Percentiles rank a stretch among this genome's conserved stretches.
Conservation (phyloP, 1,284 basidiomycete genomes). For the Prillingera fragicola region DNA sequence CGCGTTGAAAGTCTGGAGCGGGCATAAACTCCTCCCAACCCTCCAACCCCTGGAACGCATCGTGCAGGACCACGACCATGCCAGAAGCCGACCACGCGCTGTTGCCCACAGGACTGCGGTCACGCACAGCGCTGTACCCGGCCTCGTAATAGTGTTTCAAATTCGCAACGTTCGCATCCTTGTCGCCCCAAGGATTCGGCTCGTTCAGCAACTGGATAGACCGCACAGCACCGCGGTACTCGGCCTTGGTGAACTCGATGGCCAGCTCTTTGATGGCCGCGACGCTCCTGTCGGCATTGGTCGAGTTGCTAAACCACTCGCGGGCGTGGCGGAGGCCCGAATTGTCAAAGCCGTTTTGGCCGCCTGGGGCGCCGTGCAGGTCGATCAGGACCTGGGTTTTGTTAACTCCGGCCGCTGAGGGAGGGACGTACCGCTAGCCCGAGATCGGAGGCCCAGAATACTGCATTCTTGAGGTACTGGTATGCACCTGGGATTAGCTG, state of each 20-base stretch:
- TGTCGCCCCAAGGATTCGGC: slow-evolving; percentile 37
- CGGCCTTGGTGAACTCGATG: slow-evolving; percentile 35
- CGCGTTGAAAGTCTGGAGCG: slow-evolving; percentile 24
- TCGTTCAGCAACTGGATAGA: slow-evolving; percentile 55
- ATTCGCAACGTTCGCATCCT: slow-evolving; percentile 19
- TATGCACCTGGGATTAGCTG: slow-evolving; percentile 25
- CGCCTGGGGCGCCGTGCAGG: slow-evolving; percentile 67
- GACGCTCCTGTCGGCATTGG: slow-evolving; percentile 22
- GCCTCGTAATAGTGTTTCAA: slow-evolving; percentile 29
- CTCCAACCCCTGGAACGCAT: slow-evolving; percentile 71
- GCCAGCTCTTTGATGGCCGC: slow-evolving; percentile 50
- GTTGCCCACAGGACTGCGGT: too few species aligned
- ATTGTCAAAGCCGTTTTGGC: slow-evolving; percentile 51
- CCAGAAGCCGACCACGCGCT: too few species aligned
- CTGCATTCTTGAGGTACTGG: slow-evolving; percentile 35
- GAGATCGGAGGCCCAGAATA: slow-evolving; percentile 34
- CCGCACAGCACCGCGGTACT: slow-evolving; percentile 31
- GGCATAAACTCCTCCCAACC: slow-evolving; percentile 72
- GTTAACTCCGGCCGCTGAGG: too few species aligned
- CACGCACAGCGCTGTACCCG: slow-evolving; percentile 28
- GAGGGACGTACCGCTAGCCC: slow-evolving; percentile 30
- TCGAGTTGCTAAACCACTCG: slow-evolving; percentile 5
- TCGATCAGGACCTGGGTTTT: slow-evolving; percentile 34
- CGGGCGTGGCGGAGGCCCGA: slow-evolving; percentile 28
- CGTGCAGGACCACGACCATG: slow-evolving; percentile 51